Base-by-base conservation (phyloP, 768 basidiomycete species). In the Auricularia cornea region DNA sequence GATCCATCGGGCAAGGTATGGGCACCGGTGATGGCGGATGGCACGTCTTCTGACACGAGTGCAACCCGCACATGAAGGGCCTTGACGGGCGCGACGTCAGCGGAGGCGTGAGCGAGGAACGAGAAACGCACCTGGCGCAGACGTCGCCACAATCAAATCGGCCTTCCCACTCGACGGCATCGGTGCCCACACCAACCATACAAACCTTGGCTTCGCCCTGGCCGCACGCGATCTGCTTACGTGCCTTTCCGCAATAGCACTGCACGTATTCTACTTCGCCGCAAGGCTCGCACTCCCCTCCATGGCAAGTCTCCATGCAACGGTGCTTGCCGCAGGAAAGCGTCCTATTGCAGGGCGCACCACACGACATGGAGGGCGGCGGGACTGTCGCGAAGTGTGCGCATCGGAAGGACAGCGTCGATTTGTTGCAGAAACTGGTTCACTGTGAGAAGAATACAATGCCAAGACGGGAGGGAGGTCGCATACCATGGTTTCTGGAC, bases 201-300 rank as follows among this genome's bases (percentile, higher is more conserved):
- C 79, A 80, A 23, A 77, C 66, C 64, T 75, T 71, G 31, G 74
- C 73, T 20, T 79, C 77, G n/a, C 83, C 82, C 61, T 83, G 81
- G 2, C 91, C 91, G 64, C 96, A 99, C 0, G 68, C 69, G 2
- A 89, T 79, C 31, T 78, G 75, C 67, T 80, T 82, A 41, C 74
- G 75, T 41, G 84, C 83, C 66, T 82, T 83, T 0, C 94, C 94
- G 70, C 96, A 98, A 76, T 84, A 97, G 73, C 96, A 98, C 30
- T 70, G 77, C 29, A 81, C 81, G 1, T 67, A 51, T 60, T 90
- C 85, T 41, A 68, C 76, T 12, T 80, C 76, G 0, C 74, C 66
- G 74, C 97, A 98, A 1, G 79, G 77, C 3, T 72, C 76, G 73
- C 97, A 99, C 0, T 77, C 74, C 0, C 91, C 94, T 1, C 81